Conservation (phyloP, 192 early-diverging fungal genomes). For the Paraglomus occultum region DNA sequence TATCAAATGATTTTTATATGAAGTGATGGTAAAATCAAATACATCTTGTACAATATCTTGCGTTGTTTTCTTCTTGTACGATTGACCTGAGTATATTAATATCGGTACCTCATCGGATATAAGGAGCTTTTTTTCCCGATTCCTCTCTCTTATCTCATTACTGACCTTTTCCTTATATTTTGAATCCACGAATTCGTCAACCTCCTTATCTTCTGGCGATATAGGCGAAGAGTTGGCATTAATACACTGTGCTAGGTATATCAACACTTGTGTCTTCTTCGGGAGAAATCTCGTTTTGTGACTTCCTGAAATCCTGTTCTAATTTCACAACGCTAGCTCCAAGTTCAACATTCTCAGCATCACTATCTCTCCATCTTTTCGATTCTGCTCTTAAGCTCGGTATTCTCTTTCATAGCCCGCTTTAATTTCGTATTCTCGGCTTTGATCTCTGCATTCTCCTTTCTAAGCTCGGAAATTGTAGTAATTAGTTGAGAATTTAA, state of each 20-base stretch:
- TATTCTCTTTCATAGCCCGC: background rate
- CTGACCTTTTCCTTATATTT: conserved; percentile 5
- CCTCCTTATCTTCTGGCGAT: background rate
- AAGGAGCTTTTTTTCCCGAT: background rate
- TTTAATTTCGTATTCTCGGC: conserved; percentile 21
- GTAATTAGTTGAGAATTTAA: background rate
- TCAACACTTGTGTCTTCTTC: no score
- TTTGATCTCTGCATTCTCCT: conserved; percentile 3
- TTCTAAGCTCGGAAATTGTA: conserved; percentile 19
- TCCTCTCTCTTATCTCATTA: background rate
- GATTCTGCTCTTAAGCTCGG: conserved; percentile 13
- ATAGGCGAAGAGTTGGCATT: no score
- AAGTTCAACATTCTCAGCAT: conserved; percentile 19
- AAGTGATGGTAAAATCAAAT: conserved; percentile 3
- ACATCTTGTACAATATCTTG: conserved; percentile 10
- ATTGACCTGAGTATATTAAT: no score
- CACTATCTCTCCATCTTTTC: conserved; percentile 17
- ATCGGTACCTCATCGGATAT: no score
- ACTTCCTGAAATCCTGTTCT: no score
- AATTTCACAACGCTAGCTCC: conserved; percentile 21
- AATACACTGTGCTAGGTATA: no score
- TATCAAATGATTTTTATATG: background rate
- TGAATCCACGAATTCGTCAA: background rate
- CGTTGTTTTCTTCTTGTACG: background rate
- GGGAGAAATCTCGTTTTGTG: conserved; percentile 5